phyloP scores from a whole-genome alignment of 108 stramenopile species.

The Aurantiochytrium sp. region DNA sequence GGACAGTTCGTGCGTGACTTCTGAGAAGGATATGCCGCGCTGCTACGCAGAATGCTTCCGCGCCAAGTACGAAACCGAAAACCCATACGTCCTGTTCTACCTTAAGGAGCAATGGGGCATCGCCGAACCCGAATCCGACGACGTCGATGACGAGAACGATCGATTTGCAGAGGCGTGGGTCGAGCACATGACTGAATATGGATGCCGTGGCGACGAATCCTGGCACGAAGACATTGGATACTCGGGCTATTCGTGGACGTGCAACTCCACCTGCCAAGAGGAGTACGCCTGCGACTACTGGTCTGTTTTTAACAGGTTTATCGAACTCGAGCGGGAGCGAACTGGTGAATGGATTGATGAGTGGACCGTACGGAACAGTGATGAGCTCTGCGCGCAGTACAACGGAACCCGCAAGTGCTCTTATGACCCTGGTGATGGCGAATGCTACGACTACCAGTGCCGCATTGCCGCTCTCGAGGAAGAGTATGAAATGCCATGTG shows the following conservation, averaged over 20 bases:
- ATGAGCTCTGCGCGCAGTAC: background rate
- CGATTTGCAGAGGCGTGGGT: background rate
- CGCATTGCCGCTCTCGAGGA: background rate
- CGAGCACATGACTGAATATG: background rate
- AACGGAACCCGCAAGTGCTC: background rate
- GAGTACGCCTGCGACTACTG: background rate
- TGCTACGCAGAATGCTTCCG: background rate
- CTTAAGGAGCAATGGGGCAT: background rate
- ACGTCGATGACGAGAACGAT: background rate
- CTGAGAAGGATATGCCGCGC: background rate
- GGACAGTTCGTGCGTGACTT: background rate
- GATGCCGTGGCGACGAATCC: background rate
- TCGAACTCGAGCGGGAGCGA: no score
- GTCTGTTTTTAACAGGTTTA: background rate
- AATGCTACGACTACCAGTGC: background rate
- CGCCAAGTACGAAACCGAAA: background rate
- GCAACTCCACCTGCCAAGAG: background rate
- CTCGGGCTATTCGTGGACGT: background rate
- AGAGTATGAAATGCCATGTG: background rate
- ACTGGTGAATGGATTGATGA: background rate
- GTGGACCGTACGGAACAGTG: background rate
- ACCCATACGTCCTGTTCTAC: background rate
- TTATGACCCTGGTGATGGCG: background rate
- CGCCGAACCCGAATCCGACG: background rate
- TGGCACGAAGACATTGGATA: background rate